Base-by-base conservation (phyloP, 805 yeast species). In the Candida hispaniensis region DNA sequence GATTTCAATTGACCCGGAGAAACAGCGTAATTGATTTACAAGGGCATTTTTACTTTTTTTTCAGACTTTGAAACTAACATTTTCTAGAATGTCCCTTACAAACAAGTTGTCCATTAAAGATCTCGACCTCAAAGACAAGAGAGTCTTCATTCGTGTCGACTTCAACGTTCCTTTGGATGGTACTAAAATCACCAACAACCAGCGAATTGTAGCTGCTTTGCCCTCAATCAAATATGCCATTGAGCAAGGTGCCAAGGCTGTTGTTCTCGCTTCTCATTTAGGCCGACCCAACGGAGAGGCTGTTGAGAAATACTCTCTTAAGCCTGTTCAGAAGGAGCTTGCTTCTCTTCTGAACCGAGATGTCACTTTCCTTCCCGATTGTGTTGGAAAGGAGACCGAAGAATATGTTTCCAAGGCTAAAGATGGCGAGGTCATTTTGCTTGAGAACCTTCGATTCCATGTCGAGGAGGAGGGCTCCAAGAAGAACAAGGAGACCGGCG, bases 231-330 rank as follows among this genome's bases (percentile, higher is more conserved):
- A 93, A 66, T 91, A 88, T 62, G 96, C 88, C 38, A 67, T 80
- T 59, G 88, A 81, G 58, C 78, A 88, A 50, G 56, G 79, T 55
- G 94, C 99, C 58, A 83, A 79, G 71, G 82, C 75, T 48, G 77
- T 91, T 48, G 69, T 91, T 50, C 73, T 91, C 52, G 97, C 96
- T 47, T 86, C 97, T 43, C 99, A 91, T 63, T 73, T 91, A 61
- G 99, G 99, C 58, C 85, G 99, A 71, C 99, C 99, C 64, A 91
- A 91, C 61, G 99, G 99, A 60, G 85, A 82, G 66, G 70, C 59
- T 44, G 73, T 65, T 54, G 78, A 69, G 34, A 91, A 91, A 67
- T 88, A 72, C 74, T 85, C 96, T 33, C 70, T 91, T 55, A 76
- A 77, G 57, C 98, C 98, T 48, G 93, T 91, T 52, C 86, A 94